Base-by-base conservation (phyloP, 306 rosid genomes). In the Luffa acutangula region DNA sequence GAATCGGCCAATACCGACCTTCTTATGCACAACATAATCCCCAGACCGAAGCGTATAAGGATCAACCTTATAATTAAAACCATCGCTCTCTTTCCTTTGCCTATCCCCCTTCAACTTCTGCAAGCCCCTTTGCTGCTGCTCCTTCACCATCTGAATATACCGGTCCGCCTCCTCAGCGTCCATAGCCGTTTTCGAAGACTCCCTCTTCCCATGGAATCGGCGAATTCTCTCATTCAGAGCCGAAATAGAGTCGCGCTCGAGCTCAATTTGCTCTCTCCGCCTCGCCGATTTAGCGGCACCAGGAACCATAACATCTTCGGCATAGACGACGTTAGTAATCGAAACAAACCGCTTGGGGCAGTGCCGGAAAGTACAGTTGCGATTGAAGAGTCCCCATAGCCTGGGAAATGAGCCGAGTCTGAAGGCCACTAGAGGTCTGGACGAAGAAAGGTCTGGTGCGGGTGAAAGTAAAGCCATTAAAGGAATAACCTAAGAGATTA, bases 1-100 rank as follows among this genome's bases (percentile, higher is more conserved):
- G 79, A 95, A 95, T 58, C 89, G 89, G 8, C 97, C 98, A 84
- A 95, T 43, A 37, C 98, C 98, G 62, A 95, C 98, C 86, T 92
- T 95, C 91, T 87, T 95, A 52, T 95, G 98, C 79, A 95, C 97
- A 70, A 95, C 93, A 64, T 91, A 91, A 62, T 95, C 98, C 56
- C 98, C 98, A 36, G 97, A 89, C 42, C 89, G 90, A 77, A 95
- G 97, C 7, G 96, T 70, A 57, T 90, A 92, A 76, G 97, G 98
- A 78, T 95, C 97, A 6, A 92, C 96, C 82, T 86, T 90, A 84
- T 89, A 92, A 63, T 85, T 88, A 58, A 89, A 81, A 25, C 79
- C 79, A 63, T 85, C 92, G 21, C 85, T 86, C 73, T 83, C 66
- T 14, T 13, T 73, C 14, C 56, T 71, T 58, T 67, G 84, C 79